Conservation (phyloP, 441 rosid genomes). For the Erysimum pusillum region DNA sequence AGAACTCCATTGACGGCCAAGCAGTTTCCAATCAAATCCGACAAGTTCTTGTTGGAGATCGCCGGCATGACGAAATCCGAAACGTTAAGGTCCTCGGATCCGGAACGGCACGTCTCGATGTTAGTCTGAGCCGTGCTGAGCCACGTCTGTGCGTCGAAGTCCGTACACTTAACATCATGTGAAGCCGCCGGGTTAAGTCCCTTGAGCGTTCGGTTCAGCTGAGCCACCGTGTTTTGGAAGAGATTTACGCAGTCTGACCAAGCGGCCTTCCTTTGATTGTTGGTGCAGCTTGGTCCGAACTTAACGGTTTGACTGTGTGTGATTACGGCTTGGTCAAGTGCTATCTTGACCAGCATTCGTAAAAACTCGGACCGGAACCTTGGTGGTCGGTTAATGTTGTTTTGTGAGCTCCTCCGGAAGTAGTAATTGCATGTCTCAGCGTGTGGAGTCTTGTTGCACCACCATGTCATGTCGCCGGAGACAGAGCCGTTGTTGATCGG, state of each 20-base stretch:
- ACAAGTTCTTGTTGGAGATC: constrained; percentile 65
- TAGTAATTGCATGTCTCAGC: constrained; percentile 67
- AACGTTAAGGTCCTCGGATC: constrained; percentile 70
- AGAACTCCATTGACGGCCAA: constrained; percentile 64
- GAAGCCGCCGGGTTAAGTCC: constrained; percentile 38
- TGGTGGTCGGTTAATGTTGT: constrained; percentile 38
- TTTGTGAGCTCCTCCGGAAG: constrained; percentile 45
- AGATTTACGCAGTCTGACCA: constrained; percentile 85
- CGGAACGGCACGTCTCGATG: constrained; percentile 77
- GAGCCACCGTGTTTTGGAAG: constrained; percentile 59
- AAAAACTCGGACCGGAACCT: constrained; percentile 66
- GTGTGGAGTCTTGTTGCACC: constrained; percentile 84
- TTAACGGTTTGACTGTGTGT: constrained; percentile 48
- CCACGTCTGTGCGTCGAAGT: constrained; percentile 81
- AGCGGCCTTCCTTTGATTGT: constrained; percentile 64
- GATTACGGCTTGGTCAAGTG: constrained; percentile 59
- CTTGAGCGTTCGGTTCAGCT: constrained; percentile 67
- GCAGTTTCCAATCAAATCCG: constrained; percentile 68
- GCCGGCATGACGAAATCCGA: constrained; percentile 60
- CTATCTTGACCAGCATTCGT: constrained; percentile 52
- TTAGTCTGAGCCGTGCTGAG: constrained; percentile 86
- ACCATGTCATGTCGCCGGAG: constrained; percentile 60
- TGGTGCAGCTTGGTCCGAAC: constrained; percentile 55
- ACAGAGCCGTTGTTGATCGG: constrained; percentile 27
- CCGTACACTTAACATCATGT: constrained; percentile 42